phyloP scores from a whole-genome alignment of 805 yeast genomes.

The Myxozyma neotropica region DNA sequence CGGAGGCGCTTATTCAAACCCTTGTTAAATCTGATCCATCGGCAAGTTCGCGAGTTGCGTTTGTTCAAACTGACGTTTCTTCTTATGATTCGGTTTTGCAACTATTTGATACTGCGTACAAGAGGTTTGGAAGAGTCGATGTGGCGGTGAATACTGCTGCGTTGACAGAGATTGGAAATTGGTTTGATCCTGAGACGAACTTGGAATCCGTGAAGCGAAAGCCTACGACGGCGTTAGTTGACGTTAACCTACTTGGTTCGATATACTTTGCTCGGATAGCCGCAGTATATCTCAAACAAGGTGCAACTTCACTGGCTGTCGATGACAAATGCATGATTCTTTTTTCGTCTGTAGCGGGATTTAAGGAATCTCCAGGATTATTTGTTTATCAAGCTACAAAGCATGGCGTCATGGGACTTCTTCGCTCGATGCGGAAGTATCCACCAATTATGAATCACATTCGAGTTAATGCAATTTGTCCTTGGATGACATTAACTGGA shows the following conservation, averaged over 20 bases:
- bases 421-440: slow-evolving; percentile 22
- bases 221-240: slow-evolving; percentile 20
- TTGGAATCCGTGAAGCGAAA: slow-evolving; percentile 12
- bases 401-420: slow-evolving; percentile 22
- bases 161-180: slow-evolving; percentile 19
- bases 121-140: slow-evolving; percentile 17
- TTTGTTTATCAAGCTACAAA: slow-evolving; percentile 25
- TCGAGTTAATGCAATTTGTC: slow-evolving; percentile 23
- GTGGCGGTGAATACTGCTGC: slow-evolving; percentile 19
- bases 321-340: slow-evolving; percentile 17
- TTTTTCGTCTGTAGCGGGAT: slow-evolving; percentile 27
- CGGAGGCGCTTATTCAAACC: slow-evolving; percentile 6
- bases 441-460: slow-evolving; percentile 18
- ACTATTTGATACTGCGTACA: slow-evolving; percentile 15
- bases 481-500: slow-evolving; percentile 27
- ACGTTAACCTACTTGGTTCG: slow-evolving; percentile 19
- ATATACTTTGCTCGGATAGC: slow-evolving; percentile 24
- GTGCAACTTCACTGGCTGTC: not conserved
- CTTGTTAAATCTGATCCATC: not conserved
- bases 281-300: slow-evolving; percentile 16
- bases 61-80: slow-evolving; percentile 16
- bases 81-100: slow-evolving; percentile 9
- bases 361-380: slow-evolving; percentile 25
- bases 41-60: not conserved
- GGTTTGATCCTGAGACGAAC: slow-evolving; percentile 17